Conservation (phyloP, 257 asterid species). For the Solanum sitiens region DNA sequence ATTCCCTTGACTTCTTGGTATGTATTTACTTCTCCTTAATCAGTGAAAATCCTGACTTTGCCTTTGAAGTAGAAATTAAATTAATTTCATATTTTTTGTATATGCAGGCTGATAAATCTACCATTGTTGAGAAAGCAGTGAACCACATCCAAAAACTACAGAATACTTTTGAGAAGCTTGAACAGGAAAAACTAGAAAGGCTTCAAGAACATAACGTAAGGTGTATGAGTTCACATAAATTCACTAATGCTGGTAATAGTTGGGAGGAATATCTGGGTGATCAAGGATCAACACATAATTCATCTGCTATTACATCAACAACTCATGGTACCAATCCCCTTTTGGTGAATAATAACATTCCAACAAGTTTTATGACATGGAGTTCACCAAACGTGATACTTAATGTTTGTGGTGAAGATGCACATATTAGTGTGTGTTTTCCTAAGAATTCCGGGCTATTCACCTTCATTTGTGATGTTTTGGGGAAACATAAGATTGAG, state of each 20-base stretch:
- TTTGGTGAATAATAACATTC: background rate
- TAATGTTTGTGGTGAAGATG: constrained; percentile 15
- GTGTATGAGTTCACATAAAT: background rate
- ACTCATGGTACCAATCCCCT: background rate
- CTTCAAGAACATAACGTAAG: background rate
- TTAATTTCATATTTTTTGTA: background rate
- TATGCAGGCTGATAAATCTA: constrained; percentile 65
- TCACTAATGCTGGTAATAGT: background rate
- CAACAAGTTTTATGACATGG: constrained; percentile 15
- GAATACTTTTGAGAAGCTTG: constrained; percentile 21
- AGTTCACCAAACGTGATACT: constrained; percentile 23
- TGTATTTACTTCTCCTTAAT: background rate
- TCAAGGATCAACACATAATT: constrained; percentile 16
- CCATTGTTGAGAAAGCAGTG: constrained; percentile 67
- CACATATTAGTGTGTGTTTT: constrained; percentile 23
- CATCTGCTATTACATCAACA: constrained; percentile 1
- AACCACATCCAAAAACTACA: constrained; percentile 35
- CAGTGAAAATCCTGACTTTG: background rate
- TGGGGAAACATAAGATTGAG: constrained; percentile 29
- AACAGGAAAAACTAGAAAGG: constrained; percentile 37
- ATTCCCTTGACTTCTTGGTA: no score
- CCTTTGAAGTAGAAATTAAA: background rate
- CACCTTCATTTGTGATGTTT: constrained; percentile 6
- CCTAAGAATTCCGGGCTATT: constrained; percentile 15
- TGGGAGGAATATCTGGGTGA: constrained; percentile 47